Evolutionary conservation across 164 flowering plant genomes (phyloP), one percentile per base, ranked within the genome.

Genomic region (Piper betle): DNA sequence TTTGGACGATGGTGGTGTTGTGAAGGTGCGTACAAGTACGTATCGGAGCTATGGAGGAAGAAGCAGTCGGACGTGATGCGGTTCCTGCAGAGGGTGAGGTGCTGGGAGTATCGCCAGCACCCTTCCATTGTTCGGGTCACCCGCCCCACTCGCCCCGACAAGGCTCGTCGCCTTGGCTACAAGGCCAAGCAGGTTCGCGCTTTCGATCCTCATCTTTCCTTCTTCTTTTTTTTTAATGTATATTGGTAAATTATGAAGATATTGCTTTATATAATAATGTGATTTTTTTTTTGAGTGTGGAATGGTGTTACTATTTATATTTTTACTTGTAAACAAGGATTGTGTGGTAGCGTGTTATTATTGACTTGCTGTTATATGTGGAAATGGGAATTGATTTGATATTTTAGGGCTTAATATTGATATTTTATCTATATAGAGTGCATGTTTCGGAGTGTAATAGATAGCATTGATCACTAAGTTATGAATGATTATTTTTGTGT

Each of bases 11-110:
- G 33, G 33, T 25, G 33, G 33, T 58, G 20, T 58, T 56, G 40
- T 52, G 61, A 43, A 84, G 87, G 93, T 63, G 88, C 86, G 39
- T 86, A 84, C 86, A 80, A 72, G 70, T 86, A 84, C 64, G 87
- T 86, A 16, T 78, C 82, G 53, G 88, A 86, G 84, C 72, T 86
- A 76, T 84, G 88, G 88, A 80, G 88, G 79, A 86, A 83, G 85
- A 86, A 86, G 77, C 92, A 84, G 59, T 86, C 93, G 0, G 93
- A 86, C 70, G 87, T 82, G 66, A 86, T 84, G 93, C 78, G 93
- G 76, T 86, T 86, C 66, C 55, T 82, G 75, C 93, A 77, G 73
- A 78, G 89, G 78, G 87, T 84, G 17, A 74, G 89, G 70, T 84
- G 88, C 71, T 86, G 92, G 92, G 92, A 86, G 77, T 80, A 75